Evolutionary conservation across 441 rosid species (phyloP).

Genomic region (Populus hybrid): DNA sequence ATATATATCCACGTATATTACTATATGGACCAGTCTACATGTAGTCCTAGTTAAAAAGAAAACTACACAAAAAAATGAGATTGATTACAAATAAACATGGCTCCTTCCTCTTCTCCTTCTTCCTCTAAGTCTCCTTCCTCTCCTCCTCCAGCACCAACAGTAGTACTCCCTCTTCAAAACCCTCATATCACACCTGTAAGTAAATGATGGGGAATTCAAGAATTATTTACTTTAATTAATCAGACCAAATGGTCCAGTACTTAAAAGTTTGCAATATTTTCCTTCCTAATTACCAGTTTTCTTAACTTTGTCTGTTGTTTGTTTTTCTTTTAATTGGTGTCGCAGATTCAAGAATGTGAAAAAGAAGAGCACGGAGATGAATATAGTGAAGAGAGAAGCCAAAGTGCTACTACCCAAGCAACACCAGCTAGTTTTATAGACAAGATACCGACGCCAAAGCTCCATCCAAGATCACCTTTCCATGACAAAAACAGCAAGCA

Average conservation of each 20-base stretch:
- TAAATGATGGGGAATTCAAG: conserved; percentile 2
- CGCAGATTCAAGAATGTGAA: conserved; percentile 85
- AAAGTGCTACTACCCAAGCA: conserved; percentile 22
- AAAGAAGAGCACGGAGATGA: conserved; percentile 46
- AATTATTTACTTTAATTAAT: not conserved
- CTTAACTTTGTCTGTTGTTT: not conserved
- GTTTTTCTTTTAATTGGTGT: not conserved
- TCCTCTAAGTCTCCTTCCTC: conserved; percentile 40
- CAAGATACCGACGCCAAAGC: conserved; percentile 24
- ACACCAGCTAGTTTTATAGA: conserved; percentile 31
- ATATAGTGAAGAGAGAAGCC: conserved; percentile 12
- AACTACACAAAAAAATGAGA: not conserved
- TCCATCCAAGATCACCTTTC: conserved; percentile 52
- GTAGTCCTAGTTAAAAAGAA: not conserved
- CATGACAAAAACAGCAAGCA: conserved; percentile 41
- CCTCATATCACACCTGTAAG: conserved; percentile 77
- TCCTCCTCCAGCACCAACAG: conserved; percentile 31
- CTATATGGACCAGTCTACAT: not conserved
- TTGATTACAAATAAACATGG: conserved; percentile 36
- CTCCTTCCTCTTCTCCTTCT: conserved; percentile 60
- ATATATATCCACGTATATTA: not conserved
- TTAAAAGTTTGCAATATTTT: not conserved
- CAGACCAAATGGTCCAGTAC: not conserved
- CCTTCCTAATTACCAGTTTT: not conserved
- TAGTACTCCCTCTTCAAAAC: conserved; percentile 33